phyloP scores from a whole-genome alignment of 345 rosid species.

The Punica granatum region DNA sequence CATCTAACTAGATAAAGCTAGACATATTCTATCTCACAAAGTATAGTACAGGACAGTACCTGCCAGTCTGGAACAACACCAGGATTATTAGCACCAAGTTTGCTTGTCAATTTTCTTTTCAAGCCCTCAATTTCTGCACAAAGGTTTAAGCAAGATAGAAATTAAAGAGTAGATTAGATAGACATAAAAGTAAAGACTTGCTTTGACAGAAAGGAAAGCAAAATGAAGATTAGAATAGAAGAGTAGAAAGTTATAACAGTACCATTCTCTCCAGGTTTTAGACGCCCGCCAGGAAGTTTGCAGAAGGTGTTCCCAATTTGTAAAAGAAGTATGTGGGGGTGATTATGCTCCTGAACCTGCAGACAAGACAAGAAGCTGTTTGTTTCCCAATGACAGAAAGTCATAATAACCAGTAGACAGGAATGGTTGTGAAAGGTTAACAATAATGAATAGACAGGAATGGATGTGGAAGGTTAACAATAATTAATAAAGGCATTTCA shows the following conservation, averaged over 20 bases:
- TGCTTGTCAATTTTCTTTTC: constrained; percentile 90
- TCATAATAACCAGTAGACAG: neutral
- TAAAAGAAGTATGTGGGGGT: constrained; percentile 92
- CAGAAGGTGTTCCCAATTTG: constrained; percentile 97
- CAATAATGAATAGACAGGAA: neutral
- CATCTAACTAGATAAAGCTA: neutral
- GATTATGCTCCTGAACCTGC: constrained; percentile 97
- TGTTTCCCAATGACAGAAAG: neutral
- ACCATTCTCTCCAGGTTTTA: constrained; percentile 98
- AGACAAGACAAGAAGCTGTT: constrained; percentile 11
- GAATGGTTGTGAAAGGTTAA: neutral
- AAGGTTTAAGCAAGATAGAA: neutral
- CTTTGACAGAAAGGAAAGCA: neutral
- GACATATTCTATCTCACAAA: neutral
- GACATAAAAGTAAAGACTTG: neutral
- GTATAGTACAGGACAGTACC: constrained; percentile 33
- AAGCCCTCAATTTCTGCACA: constrained; percentile 78
- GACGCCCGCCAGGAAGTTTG: constrained; percentile 95
- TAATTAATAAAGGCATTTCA: neutral
- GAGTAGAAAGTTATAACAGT: constrained; percentile 4
- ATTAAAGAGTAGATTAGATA: neutral
- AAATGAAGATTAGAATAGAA: neutral
- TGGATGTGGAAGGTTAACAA: no score
- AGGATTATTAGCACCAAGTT: constrained; percentile 91
- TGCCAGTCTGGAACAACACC: constrained; percentile 92